A percentile compares a stretch with the other conserved stretches of the same genome.
These are phyloP conservation scores for Diplodia corticola DNA, from an alignment of 2,329 filamentous ascomycete genomes.

Conservation along the genomic window DNA sequence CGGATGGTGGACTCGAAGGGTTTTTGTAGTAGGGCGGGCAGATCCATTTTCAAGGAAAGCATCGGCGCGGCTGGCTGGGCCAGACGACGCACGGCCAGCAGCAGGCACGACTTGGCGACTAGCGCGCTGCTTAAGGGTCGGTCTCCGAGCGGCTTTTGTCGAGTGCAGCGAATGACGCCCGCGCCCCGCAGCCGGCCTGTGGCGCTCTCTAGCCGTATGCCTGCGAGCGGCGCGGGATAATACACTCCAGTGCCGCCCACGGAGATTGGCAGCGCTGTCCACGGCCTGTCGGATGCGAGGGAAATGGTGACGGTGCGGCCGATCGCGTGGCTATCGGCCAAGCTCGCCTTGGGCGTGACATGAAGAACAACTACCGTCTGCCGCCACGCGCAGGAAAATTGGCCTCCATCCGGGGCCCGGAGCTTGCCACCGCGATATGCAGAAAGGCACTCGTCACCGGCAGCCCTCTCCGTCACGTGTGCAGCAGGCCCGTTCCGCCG, in stretches of 20 bases:
- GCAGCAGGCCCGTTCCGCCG: constrained; percentile 4
- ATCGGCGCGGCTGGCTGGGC: constrained; percentile 14
- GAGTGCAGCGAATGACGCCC: constrained; percentile 14
- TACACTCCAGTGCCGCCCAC: neutral
- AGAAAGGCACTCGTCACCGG: neutral
- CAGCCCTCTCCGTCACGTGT: neutral
- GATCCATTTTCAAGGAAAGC: constrained; percentile 19
- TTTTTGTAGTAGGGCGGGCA: constrained; percentile 22
- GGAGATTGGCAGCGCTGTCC: constrained; percentile 7
- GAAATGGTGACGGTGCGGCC: neutral
- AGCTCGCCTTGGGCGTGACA: neutral
- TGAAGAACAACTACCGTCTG: neutral
- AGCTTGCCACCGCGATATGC: neutral
- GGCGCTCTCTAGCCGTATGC: constrained; percentile 9
- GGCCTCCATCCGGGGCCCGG: too few relatives aligned
- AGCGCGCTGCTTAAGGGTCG: constrained; percentile 3
- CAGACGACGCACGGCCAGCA: neutral
- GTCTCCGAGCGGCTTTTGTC: neutral
- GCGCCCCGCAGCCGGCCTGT: constrained; percentile 12
- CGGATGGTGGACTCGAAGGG: constrained; percentile 16
- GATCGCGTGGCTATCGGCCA: neutral
- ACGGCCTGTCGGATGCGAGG: constrained; percentile 2
- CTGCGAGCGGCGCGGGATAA: constrained; percentile 3
- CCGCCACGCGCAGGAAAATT: neutral
- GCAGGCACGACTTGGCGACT: constrained; percentile 17